These are phyloP conservation scores for Neopestalotiopsis sp. DNA, from an alignment of 2,329 filamentous ascomycete genomes.

Conservation along the genomic window DNA sequence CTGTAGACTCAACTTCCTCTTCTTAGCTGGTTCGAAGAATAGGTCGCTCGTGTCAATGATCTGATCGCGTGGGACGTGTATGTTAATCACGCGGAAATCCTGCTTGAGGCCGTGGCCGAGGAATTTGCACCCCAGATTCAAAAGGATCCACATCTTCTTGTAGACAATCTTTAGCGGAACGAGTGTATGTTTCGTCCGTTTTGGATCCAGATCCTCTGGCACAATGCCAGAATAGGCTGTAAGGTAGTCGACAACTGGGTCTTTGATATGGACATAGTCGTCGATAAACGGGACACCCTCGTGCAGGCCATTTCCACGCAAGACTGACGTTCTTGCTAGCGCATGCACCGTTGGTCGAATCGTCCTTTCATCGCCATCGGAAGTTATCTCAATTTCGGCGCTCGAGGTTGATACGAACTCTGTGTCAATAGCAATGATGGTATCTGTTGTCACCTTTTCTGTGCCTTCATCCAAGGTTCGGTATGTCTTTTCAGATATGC, in stretches of 20 bases:
- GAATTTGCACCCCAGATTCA: constrained; percentile 93
- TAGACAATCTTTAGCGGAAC: constrained; percentile 90
- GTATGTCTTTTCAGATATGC: constrained; percentile 59
- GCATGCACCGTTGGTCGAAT: constrained; percentile 90
- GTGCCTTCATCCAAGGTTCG: constrained; percentile 57
- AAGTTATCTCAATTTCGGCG: constrained; percentile 95
- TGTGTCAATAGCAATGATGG: constrained; percentile 88
- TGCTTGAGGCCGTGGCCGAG: constrained; percentile 92
- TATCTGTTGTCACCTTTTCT: constrained; percentile 74
- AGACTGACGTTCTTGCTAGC: constrained; percentile 88
- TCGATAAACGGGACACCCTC: constrained; percentile 93
- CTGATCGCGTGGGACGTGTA: constrained; percentile 88
- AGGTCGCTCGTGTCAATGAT: constrained; percentile 94
- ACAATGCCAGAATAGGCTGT: constrained; percentile 94
- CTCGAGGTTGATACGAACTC: constrained; percentile 94
- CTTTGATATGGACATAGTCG: constrained; percentile 92
- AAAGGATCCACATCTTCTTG: constrained; percentile 96
- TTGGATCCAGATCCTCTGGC: constrained; percentile 79
- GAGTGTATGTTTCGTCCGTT: constrained; percentile 77
- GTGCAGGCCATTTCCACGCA: constrained; percentile 77
- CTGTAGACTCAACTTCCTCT: constrained; percentile 87
- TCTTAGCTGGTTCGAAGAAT: constrained; percentile 80
- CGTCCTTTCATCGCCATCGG: constrained; percentile 89
- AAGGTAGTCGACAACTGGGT: constrained; percentile 92
- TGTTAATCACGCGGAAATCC: constrained; percentile 98